Conservation (phyloP, 371 early-diverging fungal species). For the Mucor velutinosus region DNA sequence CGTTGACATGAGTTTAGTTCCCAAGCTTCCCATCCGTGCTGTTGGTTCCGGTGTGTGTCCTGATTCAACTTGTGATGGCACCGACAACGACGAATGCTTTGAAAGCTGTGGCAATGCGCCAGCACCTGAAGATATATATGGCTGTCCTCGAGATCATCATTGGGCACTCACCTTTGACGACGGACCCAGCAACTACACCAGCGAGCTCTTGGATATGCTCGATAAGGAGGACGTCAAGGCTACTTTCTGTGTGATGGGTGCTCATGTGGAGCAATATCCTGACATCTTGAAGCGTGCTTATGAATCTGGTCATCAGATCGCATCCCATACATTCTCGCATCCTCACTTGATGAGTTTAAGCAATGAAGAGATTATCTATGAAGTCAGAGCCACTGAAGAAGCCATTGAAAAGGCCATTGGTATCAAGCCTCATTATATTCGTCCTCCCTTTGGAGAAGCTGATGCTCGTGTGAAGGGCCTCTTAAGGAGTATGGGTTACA, state of each 20-base stretch:
- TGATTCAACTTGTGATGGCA: conserved; percentile 36
- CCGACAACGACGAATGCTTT: conserved; percentile 42
- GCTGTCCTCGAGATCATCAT: conserved; percentile 29
- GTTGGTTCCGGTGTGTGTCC: conserved; percentile 40
- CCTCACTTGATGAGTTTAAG: conserved; percentile 45
- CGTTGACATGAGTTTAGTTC: conserved; percentile 46
- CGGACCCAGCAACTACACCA: conserved; percentile 57
- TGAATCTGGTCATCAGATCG: conserved; percentile 57
- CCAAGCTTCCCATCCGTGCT: conserved; percentile 32
- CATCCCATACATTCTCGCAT: conserved; percentile 58
- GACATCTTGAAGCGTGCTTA: conserved; percentile 44
- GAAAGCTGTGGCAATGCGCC: conserved; percentile 43
- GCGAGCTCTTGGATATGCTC: conserved; percentile 56
- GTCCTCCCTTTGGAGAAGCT: conserved; percentile 65
- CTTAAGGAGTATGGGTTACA: conserved; percentile 52
- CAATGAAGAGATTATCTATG: conserved; percentile 42
- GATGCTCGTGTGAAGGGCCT: conserved; percentile 51
- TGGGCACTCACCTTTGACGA: conserved; percentile 70
- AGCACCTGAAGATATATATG: conserved; percentile 34
- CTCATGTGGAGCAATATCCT: conserved; percentile 35
- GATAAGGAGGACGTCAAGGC: conserved; percentile 52
- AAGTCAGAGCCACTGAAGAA: conserved; percentile 50
- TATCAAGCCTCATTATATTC: conserved; percentile 58
- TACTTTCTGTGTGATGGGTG: conserved; percentile 75
- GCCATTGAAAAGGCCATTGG: conserved; percentile 56